Evolutionary conservation across 208 protist species (phyloP).

Genomic region (Leishmania lainsoni): DNA sequence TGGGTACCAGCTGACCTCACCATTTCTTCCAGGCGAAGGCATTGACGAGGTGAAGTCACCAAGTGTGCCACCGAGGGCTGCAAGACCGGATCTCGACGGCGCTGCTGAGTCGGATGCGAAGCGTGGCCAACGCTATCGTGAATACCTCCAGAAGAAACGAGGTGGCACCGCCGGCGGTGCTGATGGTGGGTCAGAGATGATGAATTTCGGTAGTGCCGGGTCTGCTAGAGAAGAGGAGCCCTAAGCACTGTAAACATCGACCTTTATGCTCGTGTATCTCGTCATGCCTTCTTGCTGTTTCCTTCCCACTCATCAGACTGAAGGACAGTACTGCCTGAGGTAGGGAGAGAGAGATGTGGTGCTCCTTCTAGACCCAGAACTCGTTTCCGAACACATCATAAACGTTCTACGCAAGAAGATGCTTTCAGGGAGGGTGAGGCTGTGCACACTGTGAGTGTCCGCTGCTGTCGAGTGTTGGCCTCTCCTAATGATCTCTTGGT

Average conservation of each 20-base stretch:
- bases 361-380: neutral
- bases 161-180: slow-evolving; percentile 7
- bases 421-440: neutral
- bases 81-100: slow-evolving; percentile 11
- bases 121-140: slow-evolving; percentile 68
- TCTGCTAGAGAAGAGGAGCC: slow-evolving; percentile 4
- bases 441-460: neutral
- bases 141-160: slow-evolving; percentile 68
- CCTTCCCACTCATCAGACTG: neutral
- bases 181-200: slow-evolving; percentile 10
- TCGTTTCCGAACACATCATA: neutral
- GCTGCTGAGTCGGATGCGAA: slow-evolving; percentile 15
- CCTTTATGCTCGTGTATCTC: neutral
- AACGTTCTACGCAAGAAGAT: neutral
- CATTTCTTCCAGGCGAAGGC: slow-evolving; percentile 47
- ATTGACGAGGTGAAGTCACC: slow-evolving; percentile 14
- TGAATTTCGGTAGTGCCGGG: neutral
- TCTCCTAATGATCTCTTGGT: neutral
- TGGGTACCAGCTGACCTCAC: slow-evolving; percentile 58
- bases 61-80: slow-evolving; percentile 7
- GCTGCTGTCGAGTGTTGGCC: neutral
- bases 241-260: neutral
- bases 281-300: neutral
- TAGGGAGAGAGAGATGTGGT: neutral
- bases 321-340: neutral